Evolutionary conservation across 2,329 filamentous ascomycete genomes (phyloP).

Genomic region (Cordyceps pruinosa): DNA sequence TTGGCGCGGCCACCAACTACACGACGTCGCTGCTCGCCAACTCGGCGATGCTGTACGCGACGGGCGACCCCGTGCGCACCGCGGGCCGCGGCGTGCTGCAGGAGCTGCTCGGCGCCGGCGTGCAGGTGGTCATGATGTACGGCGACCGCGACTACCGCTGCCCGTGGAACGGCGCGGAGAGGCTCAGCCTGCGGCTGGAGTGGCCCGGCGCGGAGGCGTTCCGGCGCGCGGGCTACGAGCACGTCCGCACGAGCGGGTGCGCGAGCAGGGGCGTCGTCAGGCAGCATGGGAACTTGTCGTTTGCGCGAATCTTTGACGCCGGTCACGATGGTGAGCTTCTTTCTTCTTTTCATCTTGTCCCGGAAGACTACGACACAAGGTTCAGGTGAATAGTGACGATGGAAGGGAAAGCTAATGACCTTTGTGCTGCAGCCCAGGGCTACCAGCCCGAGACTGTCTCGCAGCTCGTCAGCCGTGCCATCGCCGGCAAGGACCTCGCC

Average conservation of each 20-base stretch:
- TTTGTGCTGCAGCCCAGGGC: constrained; percentile 21
- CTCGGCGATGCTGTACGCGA: background rate
- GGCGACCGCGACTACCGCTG: constrained; percentile 53
- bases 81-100: constrained; percentile 37
- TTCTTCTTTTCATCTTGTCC: background rate
- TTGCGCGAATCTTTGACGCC: constrained; percentile 56
- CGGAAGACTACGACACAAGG: too few species aligned
- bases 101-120: constrained; percentile 49
- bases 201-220: constrained; percentile 44
- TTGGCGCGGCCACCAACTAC: constrained; percentile 56
- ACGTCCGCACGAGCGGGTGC: constrained; percentile 56
- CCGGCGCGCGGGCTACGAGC: constrained; percentile 58
- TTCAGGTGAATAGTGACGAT: background rate
- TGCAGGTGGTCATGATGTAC: constrained; percentile 64
- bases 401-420: background rate
- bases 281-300: constrained; percentile 65
- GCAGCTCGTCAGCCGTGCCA: constrained; percentile 49
- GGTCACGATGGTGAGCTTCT: constrained; percentile 47
- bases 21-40: constrained; percentile 30
- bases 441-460: constrained; percentile 51
- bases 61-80: background rate
- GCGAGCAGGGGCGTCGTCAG: constrained; percentile 65
- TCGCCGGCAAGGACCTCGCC: constrained; percentile 45
- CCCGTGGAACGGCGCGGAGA: constrained; percentile 62
- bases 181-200: constrained; percentile 54